A percentile compares a stretch with the other conserved stretches of the same genome.
These are phyloP conservation scores for Eucalyptus marginata DNA, from an alignment of 345 rosid genomes.

Conservation along the genomic window DNA sequence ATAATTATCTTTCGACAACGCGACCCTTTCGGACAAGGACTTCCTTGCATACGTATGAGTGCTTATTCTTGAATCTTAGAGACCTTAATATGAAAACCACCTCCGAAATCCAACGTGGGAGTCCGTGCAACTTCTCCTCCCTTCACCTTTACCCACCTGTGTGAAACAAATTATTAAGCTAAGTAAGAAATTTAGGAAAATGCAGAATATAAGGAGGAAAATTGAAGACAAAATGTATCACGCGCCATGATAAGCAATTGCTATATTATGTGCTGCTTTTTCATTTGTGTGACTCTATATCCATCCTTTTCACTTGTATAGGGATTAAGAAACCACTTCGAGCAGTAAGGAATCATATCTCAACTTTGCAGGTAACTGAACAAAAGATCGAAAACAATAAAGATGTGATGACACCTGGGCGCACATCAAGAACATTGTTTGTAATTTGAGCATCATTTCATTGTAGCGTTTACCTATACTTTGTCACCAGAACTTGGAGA, in stretches of 20 bases:
- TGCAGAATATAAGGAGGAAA: neutral
- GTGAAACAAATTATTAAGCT: neutral
- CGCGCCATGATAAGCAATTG: too few relatives aligned
- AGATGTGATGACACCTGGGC: neutral
- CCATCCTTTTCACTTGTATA: neutral
- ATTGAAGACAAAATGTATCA: neutral
- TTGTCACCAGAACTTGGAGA: slow-evolving; percentile 16
- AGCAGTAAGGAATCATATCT: neutral
- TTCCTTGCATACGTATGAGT: neutral
- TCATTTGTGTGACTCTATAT: neutral
- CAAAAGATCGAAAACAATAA: too few relatives aligned
- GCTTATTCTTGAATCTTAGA: neutral
- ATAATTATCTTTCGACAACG: neutral
- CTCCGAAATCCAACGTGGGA: neutral
- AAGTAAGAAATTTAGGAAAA: neutral
- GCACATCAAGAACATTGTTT: neutral
- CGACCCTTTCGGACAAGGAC: neutral
- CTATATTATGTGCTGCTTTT: neutral
- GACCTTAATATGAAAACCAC: neutral
- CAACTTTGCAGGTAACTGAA: neutral
- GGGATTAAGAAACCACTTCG: neutral
- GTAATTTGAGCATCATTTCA: neutral
- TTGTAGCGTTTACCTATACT: slow-evolving; percentile 1
- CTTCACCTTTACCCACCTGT: neutral
- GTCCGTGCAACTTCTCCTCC: neutral